Percentiles rank a stretch among this genome's conserved stretches.
Conservation (phyloP, 306 rosid genomes). For the Fragaria ananassa region DNA sequence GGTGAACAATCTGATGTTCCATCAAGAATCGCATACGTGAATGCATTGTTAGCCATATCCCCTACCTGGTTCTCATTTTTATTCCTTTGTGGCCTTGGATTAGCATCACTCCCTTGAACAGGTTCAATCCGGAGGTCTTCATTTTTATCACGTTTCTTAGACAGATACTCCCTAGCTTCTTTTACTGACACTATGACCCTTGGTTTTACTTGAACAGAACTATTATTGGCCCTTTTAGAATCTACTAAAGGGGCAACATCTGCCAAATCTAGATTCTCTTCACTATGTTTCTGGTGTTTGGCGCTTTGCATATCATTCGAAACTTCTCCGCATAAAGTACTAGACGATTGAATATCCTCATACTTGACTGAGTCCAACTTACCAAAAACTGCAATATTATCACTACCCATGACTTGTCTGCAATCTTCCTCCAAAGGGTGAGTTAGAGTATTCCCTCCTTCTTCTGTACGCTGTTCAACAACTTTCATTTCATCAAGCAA, state of each 20-base stretch:
- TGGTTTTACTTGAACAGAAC: conserved; percentile 39
- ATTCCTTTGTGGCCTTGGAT: conserved; percentile 33
- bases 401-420: conserved; percentile 19
- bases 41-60: conserved; percentile 29
- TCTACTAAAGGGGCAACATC: conserved; percentile 35
- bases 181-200: conserved; percentile 71
- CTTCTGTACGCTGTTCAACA: conserved; percentile 21
- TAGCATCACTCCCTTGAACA: conserved; percentile 27
- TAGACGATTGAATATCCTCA: conserved; percentile 15
- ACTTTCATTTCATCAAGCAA: conserved; percentile 26
- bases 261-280: conserved; percentile 22
- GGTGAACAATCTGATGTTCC: conserved; percentile 38
- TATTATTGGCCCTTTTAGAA: conserved; percentile 29
- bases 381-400: conserved; percentile 28
- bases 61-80: conserved; percentile 23
- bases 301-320: conserved; percentile 28
- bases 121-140: conserved; percentile 25
- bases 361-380: conserved; percentile 28
- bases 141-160: conserved; percentile 40
- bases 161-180: conserved; percentile 86
- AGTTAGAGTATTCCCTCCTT: conserved; percentile 20
- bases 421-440: conserved; percentile 30
- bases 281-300: conserved; percentile 27
- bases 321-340: conserved; percentile 31
- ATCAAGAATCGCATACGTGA: conserved; percentile 34